Evolutionary conservation across 768 basidiomycete genomes (phyloP).

Genomic region (Pulveroboletus sp.): DNA sequence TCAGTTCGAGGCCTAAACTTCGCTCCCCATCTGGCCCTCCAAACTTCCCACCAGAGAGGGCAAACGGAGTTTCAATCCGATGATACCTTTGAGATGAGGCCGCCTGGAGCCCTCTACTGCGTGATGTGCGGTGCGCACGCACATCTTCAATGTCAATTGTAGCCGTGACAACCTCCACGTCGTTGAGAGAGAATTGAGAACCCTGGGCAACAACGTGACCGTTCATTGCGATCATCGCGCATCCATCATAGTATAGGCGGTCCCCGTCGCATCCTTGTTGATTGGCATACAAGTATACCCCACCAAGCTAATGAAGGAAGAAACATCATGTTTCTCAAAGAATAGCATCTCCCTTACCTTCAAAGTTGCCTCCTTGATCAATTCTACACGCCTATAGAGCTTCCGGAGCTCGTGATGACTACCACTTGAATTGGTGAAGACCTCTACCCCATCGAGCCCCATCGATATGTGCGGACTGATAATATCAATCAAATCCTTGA

Average conservation of each 20-base stretch:
- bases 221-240: constrained; percentile 93
- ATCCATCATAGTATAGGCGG: constrained; percentile 96
- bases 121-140: constrained; percentile 78
- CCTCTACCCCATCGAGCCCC: constrained; percentile 98
- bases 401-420: constrained; percentile 99
- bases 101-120: constrained; percentile 88
- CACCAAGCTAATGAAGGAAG: constrained; percentile 66
- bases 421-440: constrained; percentile 97
- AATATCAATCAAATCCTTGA: background rate
- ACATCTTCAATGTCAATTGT: constrained; percentile 98
- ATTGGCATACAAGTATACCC: constrained; percentile 96
- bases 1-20: constrained; percentile 46
- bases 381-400: constrained; percentile 81
- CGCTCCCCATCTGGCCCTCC: constrained; percentile 57
- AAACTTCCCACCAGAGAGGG: constrained; percentile 72
- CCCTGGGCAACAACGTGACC: constrained; percentile 92
- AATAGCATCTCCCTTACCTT: constrained; percentile 52
- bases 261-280: constrained; percentile 99
- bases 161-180: constrained; percentile 95
- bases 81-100: constrained; percentile 70
- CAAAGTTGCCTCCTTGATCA: constrained; percentile 94
- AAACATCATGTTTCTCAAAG: background rate
- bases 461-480: constrained; percentile 91
- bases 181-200: constrained; percentile 91
- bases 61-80: constrained; percentile 77